These are phyloP conservation scores for Ustilaginoidea virens DNA, from an alignment of 2,329 filamentous ascomycete species.

Conservation along the genomic window DNA sequence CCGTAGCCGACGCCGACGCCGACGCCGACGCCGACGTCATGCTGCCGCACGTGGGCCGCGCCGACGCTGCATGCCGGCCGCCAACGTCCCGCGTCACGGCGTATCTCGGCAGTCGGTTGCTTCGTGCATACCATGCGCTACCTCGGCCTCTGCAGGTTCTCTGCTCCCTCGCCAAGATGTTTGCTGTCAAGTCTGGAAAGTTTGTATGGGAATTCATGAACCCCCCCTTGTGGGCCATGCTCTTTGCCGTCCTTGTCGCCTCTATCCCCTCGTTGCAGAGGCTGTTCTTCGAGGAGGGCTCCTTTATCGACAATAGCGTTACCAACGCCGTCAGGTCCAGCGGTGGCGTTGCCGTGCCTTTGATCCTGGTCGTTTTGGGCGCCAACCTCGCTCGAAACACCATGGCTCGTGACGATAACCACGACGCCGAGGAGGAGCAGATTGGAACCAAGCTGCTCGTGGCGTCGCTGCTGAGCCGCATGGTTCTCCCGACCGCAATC, in stretches of 20 bases:
- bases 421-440: conserved; percentile 53
- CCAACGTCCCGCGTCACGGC: conserved; percentile 15
- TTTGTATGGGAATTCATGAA: conserved; percentile 95
- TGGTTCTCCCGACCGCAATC: conserved; percentile 79
- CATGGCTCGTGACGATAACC: conserved; percentile 46
- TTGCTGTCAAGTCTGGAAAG: conserved; percentile 32
- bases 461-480: conserved; percentile 73
- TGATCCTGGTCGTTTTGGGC: conserved; percentile 89
- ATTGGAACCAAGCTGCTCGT: conserved; percentile 65
- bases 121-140: conserved; percentile 19
- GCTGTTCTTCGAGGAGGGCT: conserved; percentile 76
- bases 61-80: conserved; percentile 21
- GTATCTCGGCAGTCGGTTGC: conserved; percentile 9
- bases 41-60: conserved; percentile 39
- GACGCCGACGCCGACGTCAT: conserved; percentile 33
- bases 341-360: conserved; percentile 79
- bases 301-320: conserved; percentile 84
- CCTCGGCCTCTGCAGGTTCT: conserved; percentile 24
- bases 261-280: conserved; percentile 70
- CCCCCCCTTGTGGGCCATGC: conserved; percentile 93
- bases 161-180: conserved; percentile 14
- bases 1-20: conserved; percentile 13
- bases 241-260: conserved; percentile 77
- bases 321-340: conserved; percentile 76
- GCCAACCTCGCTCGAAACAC: conserved; percentile 92